These are phyloP conservation scores for Eucalyptus guilfoylei DNA, from an alignment of 345 rosid genomes.

Conservation along the genomic window DNA sequence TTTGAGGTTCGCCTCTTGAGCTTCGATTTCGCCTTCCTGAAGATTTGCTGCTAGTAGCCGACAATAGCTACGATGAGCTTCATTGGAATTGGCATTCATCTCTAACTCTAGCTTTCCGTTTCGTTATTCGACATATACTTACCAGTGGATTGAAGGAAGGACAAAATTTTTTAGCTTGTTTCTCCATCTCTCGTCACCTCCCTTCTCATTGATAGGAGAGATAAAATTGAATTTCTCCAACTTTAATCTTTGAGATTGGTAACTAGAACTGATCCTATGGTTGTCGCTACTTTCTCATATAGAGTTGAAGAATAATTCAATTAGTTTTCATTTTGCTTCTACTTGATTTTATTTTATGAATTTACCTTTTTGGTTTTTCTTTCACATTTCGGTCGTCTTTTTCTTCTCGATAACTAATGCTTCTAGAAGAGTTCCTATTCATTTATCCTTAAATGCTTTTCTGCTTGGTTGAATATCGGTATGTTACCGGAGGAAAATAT, in stretches of 20 bases:
- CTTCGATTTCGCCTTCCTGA: not conserved
- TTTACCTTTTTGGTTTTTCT: not conserved
- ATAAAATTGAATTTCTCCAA: not conserved
- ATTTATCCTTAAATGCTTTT: not conserved
- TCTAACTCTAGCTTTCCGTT: not conserved
- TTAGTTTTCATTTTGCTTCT: not conserved
- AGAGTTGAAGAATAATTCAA: not conserved
- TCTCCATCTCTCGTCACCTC: not conserved
- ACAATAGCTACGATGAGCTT: not conserved
- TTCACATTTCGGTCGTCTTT: not conserved
- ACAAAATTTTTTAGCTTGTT: not conserved
- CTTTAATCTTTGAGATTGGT: not conserved
- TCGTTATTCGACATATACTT: not conserved
- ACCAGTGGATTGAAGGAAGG: not conserved
- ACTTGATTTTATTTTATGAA: not conserved
- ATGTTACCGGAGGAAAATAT: not conserved
- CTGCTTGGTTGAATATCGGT: not conserved
- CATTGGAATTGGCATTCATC: not conserved
- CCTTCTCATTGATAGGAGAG: not conserved
- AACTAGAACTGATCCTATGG: not conserved
- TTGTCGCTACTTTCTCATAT: not conserved
- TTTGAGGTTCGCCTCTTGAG: constrained; percentile 35
- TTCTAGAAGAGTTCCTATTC: not conserved
- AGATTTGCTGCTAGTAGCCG: not conserved
- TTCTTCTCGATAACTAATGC: not conserved